These are phyloP conservation scores for Microbotryum violaceum DNA, from an alignment of 1,284 basidiomycete species.

Conservation along the genomic window DNA sequence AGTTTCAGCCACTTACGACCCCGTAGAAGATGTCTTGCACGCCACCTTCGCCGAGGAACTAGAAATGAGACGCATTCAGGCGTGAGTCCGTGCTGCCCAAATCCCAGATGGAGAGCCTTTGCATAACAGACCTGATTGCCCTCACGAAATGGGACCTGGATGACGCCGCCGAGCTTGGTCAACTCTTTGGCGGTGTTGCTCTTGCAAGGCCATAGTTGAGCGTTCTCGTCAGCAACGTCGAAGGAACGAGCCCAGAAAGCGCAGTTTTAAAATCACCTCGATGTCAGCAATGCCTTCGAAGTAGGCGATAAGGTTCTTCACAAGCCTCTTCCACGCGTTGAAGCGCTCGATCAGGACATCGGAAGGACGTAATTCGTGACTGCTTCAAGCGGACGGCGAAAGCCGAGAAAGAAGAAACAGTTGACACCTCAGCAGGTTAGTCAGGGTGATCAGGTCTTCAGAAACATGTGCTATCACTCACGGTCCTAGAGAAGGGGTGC, in stretches of 20 bases:
- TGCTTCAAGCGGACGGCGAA: background rate
- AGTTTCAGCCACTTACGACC: slow-evolving; percentile 44
- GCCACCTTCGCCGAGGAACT: slow-evolving; percentile 88
- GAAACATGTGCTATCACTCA: no score
- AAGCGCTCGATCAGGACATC: slow-evolving; percentile 96
- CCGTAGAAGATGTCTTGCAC: slow-evolving; percentile 88
- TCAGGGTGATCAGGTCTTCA: no score
- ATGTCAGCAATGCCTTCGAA: slow-evolving; percentile 74
- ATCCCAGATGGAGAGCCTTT: background rate
- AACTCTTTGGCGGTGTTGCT: slow-evolving; percentile 91
- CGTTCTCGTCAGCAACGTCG: background rate
- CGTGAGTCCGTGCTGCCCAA: background rate
- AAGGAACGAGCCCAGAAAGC: background rate
- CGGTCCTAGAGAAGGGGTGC: no score
- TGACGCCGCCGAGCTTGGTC: slow-evolving; percentile 90
- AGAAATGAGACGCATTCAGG: slow-evolving; percentile 37
- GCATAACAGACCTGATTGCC: slow-evolving; percentile 52
- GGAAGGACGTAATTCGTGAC: slow-evolving; percentile 80
- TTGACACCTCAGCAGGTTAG: no score
- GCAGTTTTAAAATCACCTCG: slow-evolving; percentile 45
- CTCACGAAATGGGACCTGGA: slow-evolving; percentile 92
- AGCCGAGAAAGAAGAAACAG: no score
- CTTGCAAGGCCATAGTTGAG: slow-evolving; percentile 36
- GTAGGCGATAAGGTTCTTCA: slow-evolving; percentile 76
- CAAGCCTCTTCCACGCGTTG: slow-evolving; percentile 87